A percentile compares a stretch with the other conserved stretches of the same genome.
These are phyloP conservation scores for Pichia sp. DNA, from an alignment of 1,139 yeast species.

Conservation along the genomic window DNA sequence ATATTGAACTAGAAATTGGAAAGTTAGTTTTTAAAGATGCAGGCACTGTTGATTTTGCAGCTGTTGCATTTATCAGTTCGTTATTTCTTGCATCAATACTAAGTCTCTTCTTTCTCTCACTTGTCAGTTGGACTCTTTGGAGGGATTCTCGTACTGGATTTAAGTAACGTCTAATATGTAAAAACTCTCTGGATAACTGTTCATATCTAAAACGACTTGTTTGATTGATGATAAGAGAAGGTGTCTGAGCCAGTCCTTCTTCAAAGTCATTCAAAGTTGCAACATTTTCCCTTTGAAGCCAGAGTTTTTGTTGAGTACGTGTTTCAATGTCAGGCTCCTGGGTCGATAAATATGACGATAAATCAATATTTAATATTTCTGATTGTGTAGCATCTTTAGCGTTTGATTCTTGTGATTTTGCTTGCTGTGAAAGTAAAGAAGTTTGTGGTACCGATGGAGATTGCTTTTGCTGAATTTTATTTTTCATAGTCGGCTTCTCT, in stretches of 20 bases:
- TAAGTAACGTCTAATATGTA: slow-evolving; percentile 58
- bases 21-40: not conserved
- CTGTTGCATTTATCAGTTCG: not conserved
- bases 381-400: not conserved
- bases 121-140: slow-evolving; percentile 26
- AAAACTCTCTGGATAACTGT: slow-evolving; percentile 64
- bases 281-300: slow-evolving; percentile 69
- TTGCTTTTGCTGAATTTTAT: not conserved
- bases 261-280: slow-evolving; percentile 24
- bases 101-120: slow-evolving; percentile 20
- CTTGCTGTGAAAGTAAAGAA: not conserved
- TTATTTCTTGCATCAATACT: slow-evolving; percentile 14
- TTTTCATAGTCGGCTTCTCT: not conserved
- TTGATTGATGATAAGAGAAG: slow-evolving; percentile 8
- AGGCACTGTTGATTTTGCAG: not conserved
- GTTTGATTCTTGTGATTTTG: not conserved
- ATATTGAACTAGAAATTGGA: slow-evolving; percentile 2
- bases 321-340: slow-evolving; percentile 41
- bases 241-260: slow-evolving; percentile 9
- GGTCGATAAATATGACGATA: slow-evolving; percentile 19
- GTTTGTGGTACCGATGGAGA: not conserved
- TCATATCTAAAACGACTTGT: slow-evolving; percentile 60
- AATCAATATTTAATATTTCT: slow-evolving; percentile 11
- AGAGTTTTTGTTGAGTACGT: slow-evolving; percentile 73
- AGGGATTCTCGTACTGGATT: slow-evolving; percentile 67